These are phyloP conservation scores for Pseudocercospora musae DNA, from an alignment of 2,329 filamentous ascomycete genomes.

Conservation along the genomic window DNA sequence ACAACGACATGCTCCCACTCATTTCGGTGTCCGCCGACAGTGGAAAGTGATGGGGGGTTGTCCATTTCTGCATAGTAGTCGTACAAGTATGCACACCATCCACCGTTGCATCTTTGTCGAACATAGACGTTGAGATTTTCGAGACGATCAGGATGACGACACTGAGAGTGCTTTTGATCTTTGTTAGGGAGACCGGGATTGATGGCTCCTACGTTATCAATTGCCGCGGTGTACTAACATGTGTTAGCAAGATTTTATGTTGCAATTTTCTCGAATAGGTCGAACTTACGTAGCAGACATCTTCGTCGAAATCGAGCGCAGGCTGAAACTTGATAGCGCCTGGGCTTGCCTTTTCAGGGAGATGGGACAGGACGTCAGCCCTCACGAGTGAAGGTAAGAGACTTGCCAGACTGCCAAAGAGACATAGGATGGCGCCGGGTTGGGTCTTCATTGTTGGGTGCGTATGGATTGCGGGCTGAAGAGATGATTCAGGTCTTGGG, in stretches of 20 bases:
- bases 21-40: neutral
- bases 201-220: neutral
- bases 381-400: neutral
- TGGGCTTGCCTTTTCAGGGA: neutral
- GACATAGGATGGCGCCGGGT: no score
- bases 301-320: neutral
- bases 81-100: conserved; percentile 6
- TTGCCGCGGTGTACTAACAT: conserved; percentile 2
- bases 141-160: neutral
- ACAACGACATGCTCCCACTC: neutral
- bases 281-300: neutral
- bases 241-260: neutral
- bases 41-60: neutral
- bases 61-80: conserved; percentile 7
- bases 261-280: neutral
- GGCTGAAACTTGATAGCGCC: neutral
- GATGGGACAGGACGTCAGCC: neutral
- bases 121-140: conserved; percentile 5
- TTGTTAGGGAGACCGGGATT: neutral
- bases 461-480: neutral
- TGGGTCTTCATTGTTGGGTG: neutral
- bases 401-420: neutral
- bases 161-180: neutral
- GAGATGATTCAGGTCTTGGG: no score
- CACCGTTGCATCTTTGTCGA: neutral